Evolutionary conservation across 495 filamentous ascomycete genomes (phyloP), one percentile per base, ranked within the genome.

Genomic region (Trichoderma orchidacearum): DNA sequence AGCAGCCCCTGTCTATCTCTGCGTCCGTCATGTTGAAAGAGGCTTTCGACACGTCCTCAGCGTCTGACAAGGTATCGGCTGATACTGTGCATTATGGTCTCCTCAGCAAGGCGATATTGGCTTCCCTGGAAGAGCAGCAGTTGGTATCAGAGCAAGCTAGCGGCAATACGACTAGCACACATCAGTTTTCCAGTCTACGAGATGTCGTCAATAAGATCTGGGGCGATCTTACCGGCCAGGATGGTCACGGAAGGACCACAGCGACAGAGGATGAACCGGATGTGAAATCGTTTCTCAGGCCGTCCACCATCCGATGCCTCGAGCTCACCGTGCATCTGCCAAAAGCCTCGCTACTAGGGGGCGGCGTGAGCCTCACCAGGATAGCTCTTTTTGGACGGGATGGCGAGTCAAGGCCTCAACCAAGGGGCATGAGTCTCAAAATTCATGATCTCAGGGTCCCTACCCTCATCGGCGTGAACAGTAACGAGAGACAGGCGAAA

Each of bases 21-120:
- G 67, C 77, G 30, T 68, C 72, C 9, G 61, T 85, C 1, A 70
- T 64, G 0, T 72, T 85, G 30, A 59, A 62, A 5, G 31, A 58
- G 1, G 64, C 73, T 1, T 83, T 85, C 64, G 61, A 64, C 12
- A 65, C 70, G 1, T 71, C 80, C 3, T 73, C 78, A 2, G 58
- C 64, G 0, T 55, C 59, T 17, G 80, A 85, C 63, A 57, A 56
- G 7, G 68, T 85, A 9, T 72, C 77, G 38, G 54, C 53, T 13
- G 80, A 75, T 53, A 85, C 82, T 8, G 73, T 84, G 25, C 75
- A 85, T 65, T 85, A 85, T 62, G 81, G 82, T 21, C 74, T 57
- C 25, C 64, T 85, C 18, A 78, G 75, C 64, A 83, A 84, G 64
- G 62, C 64, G 3, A 70, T 85, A 15, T 59, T 78, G 1, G 59